phyloP scores from a whole-genome alignment of 1,139 yeast species.

The Suhomyces bokatorum region DNA sequence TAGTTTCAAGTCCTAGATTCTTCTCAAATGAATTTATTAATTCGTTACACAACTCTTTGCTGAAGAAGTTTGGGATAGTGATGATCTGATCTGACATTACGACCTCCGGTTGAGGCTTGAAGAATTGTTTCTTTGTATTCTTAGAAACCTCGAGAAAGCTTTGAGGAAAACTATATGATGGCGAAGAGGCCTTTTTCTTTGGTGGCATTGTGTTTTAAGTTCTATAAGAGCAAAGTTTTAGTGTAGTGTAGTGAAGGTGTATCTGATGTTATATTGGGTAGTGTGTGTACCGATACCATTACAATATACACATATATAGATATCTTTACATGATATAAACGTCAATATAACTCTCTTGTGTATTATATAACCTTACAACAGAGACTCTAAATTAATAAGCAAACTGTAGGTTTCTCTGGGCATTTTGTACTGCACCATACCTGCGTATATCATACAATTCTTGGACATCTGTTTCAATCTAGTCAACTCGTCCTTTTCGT shows the following conservation, averaged over 20 bases:
- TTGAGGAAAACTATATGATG: conserved; percentile 30
- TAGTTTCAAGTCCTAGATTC: conserved; percentile 43
- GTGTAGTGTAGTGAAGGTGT: too few species aligned
- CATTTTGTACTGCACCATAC: conserved; percentile 93
- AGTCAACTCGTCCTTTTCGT: conserved; percentile 55
- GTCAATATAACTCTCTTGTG: too few species aligned
- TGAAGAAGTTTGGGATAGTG: conserved; percentile 47
- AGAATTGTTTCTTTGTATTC: conserved; percentile 28
- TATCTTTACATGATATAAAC: too few species aligned
- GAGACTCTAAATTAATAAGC: conserved; percentile 69
- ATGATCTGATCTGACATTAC: conserved; percentile 46
- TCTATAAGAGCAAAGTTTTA: background rate
- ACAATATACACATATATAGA: too few species aligned
- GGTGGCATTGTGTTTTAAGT: conserved; percentile 12
- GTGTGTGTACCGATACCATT: background rate
- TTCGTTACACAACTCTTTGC: conserved; percentile 43
- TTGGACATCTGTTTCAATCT: conserved; percentile 66
- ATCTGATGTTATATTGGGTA: background rate
- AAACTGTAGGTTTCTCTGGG: conserved; percentile 85
- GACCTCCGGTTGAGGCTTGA: conserved; percentile 35
- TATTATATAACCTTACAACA: conserved; percentile 21
- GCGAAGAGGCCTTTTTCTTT: conserved; percentile 6
- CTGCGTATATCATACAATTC: conserved; percentile 92
- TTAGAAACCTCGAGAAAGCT: conserved; percentile 25
- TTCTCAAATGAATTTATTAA: conserved; percentile 40